Base-by-base conservation (phyloP, 169 alveolate genomes). In the Babesia ovata region DNA sequence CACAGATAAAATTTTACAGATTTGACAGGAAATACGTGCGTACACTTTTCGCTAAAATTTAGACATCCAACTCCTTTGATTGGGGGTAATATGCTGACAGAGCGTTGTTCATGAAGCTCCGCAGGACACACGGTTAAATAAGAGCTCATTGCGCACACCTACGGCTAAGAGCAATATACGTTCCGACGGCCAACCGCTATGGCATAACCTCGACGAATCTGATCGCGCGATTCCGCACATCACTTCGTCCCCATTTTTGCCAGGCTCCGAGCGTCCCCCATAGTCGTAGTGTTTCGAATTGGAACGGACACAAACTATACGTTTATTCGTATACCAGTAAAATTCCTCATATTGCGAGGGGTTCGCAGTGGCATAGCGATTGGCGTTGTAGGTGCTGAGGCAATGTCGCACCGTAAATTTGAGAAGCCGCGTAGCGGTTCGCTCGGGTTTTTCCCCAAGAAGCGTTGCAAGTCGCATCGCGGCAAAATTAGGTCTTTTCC, bases 351-450 rank as follows among this genome's bases (percentile, higher is more conserved):
- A 61, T 39, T 53, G 54, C 42, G 33, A 36, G 54, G 70, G 52
- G 6, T 16, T 42, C n/a, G 56, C 36, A 36, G n/a, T 50, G n/a
- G 39, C 70, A 10, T 6, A 24, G 44, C n/a, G 26, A 33, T 21
- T 22, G 53, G 21, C 63, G 58, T 44, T 6, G 36, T 28, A 52
- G n/a, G 45, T 29, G 45, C 28, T 14, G 19, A 8, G 19, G 42
- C 50, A 76, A 98, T 98, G 99, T 98, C 99, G 54, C 99, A 98
- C 93, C 95, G 99, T 71, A 98, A 98, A 96, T 98, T 95, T 90
- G 99, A 98, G 92, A 93, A 97, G 83, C 99, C 99, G 56, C 97
- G 99, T 85, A 97, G 96, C 81, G 99, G 99, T 65, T 93, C 98
- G 24, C 93, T 98, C 87, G 99, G 99, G 63, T 98, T 97, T 94